Conservation (phyloP, 768 basidiomycete genomes). For the Saitozyma podzolica region DNA sequence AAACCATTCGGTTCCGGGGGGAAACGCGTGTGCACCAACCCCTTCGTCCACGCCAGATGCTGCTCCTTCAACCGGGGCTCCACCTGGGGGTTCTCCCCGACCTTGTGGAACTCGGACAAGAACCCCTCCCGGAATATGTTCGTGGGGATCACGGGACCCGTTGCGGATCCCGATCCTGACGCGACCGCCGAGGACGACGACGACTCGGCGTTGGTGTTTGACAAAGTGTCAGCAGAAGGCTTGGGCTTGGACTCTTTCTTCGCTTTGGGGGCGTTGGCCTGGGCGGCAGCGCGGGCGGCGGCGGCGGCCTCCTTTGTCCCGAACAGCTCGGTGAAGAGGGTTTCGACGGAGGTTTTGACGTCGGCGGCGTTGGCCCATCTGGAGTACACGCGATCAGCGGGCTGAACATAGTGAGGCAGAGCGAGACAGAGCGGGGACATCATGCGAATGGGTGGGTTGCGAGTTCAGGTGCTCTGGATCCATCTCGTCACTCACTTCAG, state of each 20-base stretch:
- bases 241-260: constrained; percentile 1
- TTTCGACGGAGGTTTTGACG: constrained; percentile 44
- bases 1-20: constrained; percentile 98
- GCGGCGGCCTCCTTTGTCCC: constrained; percentile 43
- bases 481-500: constrained; percentile 31
- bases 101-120: constrained; percentile 85
- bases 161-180: constrained; percentile 51
- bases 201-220: constrained; percentile 7
- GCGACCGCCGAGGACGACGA: constrained; percentile 45
- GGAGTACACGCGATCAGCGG: constrained; percentile 1
- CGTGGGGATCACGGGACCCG: constrained; percentile 53
- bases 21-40: constrained; percentile 89
- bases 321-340: constrained; percentile 47
- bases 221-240: too few relatives aligned
- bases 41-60: constrained; percentile 76
- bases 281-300: constrained; percentile 33
- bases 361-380: constrained; percentile 51
- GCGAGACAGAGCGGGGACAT: background rate
- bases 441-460: too few relatives aligned
- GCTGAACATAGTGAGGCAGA: background rate
- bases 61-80: constrained; percentile 72
- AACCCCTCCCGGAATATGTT: constrained; percentile 92
- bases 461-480: too few relatives aligned
- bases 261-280: constrained; percentile 22
- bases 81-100: constrained; percentile 89